Conservation (phyloP, 495 filamentous ascomycete species). For the Aspergillus haitiensis region DNA sequence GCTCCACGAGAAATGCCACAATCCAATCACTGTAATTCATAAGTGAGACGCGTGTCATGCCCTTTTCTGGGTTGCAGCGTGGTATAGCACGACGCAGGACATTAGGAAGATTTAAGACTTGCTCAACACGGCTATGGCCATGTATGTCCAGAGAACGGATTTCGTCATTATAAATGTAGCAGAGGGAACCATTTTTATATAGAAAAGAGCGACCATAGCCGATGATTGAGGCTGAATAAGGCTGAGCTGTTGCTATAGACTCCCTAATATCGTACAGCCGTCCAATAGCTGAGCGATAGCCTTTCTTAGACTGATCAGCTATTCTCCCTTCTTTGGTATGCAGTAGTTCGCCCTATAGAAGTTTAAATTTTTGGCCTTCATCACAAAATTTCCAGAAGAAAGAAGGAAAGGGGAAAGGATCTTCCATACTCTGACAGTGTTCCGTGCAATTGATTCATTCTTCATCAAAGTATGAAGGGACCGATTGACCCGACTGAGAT, state of each 20-base stretch:
- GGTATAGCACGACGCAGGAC: constrained; percentile 42
- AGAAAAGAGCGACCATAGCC: constrained; percentile 62
- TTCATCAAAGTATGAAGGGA: constrained; percentile 53
- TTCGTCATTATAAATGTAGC: constrained; percentile 55
- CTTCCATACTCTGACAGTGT: constrained; percentile 56
- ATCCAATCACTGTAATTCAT: constrained; percentile 63
- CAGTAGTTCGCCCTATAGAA: constrained; percentile 51
- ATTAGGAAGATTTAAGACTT: constrained; percentile 56
- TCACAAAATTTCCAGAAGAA: constrained; percentile 3
- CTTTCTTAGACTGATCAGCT: constrained; percentile 45
- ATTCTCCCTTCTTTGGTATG: constrained; percentile 58
- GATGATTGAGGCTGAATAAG: constrained; percentile 60
- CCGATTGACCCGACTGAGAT: constrained; percentile 52
- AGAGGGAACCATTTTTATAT: constrained; percentile 63
- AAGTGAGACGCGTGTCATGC: constrained; percentile 53
- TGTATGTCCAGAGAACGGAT: constrained; percentile 68
- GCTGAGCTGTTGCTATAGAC: constrained; percentile 61
- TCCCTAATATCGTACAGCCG: constrained; percentile 60
- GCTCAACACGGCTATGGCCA: constrained; percentile 48
- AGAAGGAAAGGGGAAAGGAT: background rate
- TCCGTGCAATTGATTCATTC: constrained; percentile 62
- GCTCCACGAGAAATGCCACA: constrained; percentile 52
- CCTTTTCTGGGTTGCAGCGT: constrained; percentile 24
- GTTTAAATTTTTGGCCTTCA: constrained; percentile 7
- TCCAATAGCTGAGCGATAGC: constrained; percentile 57